Base-by-base conservation (phyloP, 305 asterid genomes). In the Ruellia speciosa region DNA sequence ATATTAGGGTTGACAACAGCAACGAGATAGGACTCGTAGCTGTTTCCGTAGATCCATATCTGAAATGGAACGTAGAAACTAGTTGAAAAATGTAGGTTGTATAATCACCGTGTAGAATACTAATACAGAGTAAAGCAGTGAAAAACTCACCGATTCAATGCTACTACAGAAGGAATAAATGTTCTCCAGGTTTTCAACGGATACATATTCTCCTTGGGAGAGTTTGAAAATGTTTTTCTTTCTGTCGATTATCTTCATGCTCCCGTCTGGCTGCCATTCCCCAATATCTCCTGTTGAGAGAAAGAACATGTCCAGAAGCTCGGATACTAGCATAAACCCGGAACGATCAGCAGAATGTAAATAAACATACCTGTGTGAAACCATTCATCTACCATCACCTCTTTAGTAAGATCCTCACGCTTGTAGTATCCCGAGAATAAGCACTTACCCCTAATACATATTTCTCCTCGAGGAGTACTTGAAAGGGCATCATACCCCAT, bases 181-280 rank as follows among this genome's bases (percentile, higher is more conserved):
- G 70, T 77, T 79, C 71, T 85, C 96, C 33, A 88, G 80, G 63
- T 88, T 71, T 58, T 88, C 96, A 24, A 85, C 93, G 0, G 96
- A 79, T 57, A 88, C 79, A 17, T 88, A 88, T 63, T 88, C 96
- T 59, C 96, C 96, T 65, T 88, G 95, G 12, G 96, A 88, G 62
- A 88, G 96, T 77, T 88, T 88, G 80, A 88, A 88, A 39, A 85
- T 88, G 71, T 88, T 88, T 62, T 88, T 88, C 79, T 88, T 88
- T 51, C 95, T 78, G 66, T 88, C 96, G 43, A 88, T 83, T 53
- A 88, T 88, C 78, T 83, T 85, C 95, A 88, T 73, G 80, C 95
- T 81, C 56, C 96, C 96, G 56, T 83, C 83, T 4, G 59, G 74
- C 56, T 79, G 94, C 95, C 90, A 88, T 66, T 88, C 96, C 2